These are phyloP conservation scores for Aspergillus sp. DNA, from an alignment of 2,329 filamentous ascomycete species.

Conservation along the genomic window DNA sequence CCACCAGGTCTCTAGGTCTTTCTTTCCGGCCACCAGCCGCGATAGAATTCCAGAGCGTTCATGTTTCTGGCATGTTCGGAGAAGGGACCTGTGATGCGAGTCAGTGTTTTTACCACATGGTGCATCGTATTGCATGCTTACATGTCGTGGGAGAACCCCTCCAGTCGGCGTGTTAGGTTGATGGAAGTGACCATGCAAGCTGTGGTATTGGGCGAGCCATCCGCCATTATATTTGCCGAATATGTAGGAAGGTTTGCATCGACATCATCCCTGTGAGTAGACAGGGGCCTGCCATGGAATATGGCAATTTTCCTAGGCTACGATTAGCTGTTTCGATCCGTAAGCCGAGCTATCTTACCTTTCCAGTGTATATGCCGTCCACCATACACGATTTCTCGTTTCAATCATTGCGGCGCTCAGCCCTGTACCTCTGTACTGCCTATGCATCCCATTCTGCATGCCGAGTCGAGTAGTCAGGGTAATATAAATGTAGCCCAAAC, in stretches of 20 bases:
- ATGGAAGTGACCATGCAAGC: conserved; percentile 38
- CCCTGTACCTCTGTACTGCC: conserved; percentile 44
- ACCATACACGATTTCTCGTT: conserved; percentile 53
- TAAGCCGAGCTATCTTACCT: conserved; percentile 33
- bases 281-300: conserved; percentile 52
- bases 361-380: conserved; percentile 53
- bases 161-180: conserved; percentile 18
- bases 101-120: rapidly evolving
- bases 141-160: conserved; percentile 23
- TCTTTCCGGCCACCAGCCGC: conserved; percentile 10
- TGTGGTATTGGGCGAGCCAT: conserved; percentile 21
- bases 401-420: conserved; percentile 45
- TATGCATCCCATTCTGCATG: conserved; percentile 57
- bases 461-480: conserved; percentile 52
- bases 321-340: no score
- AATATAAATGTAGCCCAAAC: conserved; percentile 53
- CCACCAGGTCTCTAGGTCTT: conserved; percentile 17
- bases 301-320: conserved; percentile 48
- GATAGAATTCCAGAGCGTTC: conserved; percentile 11
- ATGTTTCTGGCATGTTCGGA: conserved; percentile 15
- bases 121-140: not conserved
- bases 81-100: conserved; percentile 14
- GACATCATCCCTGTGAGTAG: conserved; percentile 50
- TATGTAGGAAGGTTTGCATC: conserved; percentile 47
- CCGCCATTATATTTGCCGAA: not conserved